These are phyloP conservation scores for Rubus parviflorus DNA, from an alignment of 306 rosid species.

Conservation along the genomic window DNA sequence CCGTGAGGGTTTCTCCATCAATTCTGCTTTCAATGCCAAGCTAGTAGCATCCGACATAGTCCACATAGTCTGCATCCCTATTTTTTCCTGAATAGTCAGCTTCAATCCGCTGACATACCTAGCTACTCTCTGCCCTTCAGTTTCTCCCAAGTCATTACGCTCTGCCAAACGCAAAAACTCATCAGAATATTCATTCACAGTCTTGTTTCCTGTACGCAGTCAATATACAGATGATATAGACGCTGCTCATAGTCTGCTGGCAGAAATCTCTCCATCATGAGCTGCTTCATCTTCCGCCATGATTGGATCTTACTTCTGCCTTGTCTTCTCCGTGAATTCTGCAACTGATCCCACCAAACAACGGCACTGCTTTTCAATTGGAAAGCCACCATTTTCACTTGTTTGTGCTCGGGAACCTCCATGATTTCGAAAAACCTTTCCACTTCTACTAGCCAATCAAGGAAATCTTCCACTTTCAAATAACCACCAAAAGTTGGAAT, in stretches of 20 bases:
- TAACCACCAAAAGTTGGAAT: neutral
- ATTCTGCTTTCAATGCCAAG: neutral
- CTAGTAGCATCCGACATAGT: neutral
- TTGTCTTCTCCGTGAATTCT: no score
- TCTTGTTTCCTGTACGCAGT: neutral
- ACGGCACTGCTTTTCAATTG: neutral
- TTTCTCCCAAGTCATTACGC: neutral
- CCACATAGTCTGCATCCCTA: neutral
- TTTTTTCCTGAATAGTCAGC: no score
- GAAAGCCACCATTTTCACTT: neutral
- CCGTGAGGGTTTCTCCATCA: no score
- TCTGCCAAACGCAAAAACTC: neutral
- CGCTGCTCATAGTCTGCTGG: neutral
- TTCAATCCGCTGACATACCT: neutral
- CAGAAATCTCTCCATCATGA: neutral
- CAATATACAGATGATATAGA: neutral
- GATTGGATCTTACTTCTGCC: neutral
- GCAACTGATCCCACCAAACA: neutral
- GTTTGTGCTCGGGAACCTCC: neutral
- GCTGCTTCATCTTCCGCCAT: neutral
- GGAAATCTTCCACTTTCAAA: neutral
- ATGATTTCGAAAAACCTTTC: neutral
- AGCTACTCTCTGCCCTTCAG: neutral
- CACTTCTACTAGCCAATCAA: neutral
- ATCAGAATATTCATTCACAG: neutral